Percentiles rank a stretch among this genome's conserved stretches.
Evolutionary conservation across 1,139 yeast genomes (phyloP).

Genomic region (Oligophagozyma castellii): DNA sequence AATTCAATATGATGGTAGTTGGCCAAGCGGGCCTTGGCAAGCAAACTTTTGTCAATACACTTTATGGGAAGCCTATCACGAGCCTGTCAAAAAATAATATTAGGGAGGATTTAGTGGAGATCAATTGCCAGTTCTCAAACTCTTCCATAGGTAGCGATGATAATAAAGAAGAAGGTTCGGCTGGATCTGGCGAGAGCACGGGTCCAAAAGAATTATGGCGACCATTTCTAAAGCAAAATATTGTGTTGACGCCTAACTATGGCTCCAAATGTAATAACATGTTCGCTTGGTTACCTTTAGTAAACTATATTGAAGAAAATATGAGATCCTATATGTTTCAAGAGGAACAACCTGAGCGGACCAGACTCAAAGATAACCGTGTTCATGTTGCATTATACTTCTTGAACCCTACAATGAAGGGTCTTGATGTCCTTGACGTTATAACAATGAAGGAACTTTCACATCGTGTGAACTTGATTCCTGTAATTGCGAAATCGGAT

Average conservation of each 20-base stretch:
- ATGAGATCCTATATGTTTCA: conserved; percentile 44
- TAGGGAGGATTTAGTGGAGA: neutral
- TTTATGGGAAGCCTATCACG: conserved; percentile 27
- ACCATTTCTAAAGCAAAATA: conserved; percentile 39
- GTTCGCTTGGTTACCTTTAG: conserved; percentile 44
- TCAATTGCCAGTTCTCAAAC: too few species aligned
- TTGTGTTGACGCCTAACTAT: conserved; percentile 67
- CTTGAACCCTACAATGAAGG: conserved; percentile 41
- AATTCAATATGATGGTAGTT: conserved; percentile 43
- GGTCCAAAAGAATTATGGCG: too few species aligned
- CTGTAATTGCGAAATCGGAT: conserved; percentile 68
- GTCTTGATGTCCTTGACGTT: conserved; percentile 47
- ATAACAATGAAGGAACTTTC: conserved; percentile 55
- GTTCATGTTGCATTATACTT: conserved; percentile 72
- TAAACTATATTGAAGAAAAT: conserved; percentile 48
- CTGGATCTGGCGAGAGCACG: too few species aligned
- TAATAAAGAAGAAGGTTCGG: too few species aligned
- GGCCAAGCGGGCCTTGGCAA: conserved; percentile 45
- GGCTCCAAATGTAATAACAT: conserved; percentile 56
- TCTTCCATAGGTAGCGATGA: conserved; percentile 37
- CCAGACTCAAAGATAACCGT: conserved; percentile 36
- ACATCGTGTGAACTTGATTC: conserved; percentile 56
- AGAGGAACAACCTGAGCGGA: conserved; percentile 60
- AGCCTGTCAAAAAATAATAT: neutral
- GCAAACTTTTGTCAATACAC: conserved; percentile 45